Percentiles rank a stretch among this genome's conserved stretches.
phyloP scores from a whole-genome alignment of 176 grass and related monocot species.

The Carex parvula region DNA sequence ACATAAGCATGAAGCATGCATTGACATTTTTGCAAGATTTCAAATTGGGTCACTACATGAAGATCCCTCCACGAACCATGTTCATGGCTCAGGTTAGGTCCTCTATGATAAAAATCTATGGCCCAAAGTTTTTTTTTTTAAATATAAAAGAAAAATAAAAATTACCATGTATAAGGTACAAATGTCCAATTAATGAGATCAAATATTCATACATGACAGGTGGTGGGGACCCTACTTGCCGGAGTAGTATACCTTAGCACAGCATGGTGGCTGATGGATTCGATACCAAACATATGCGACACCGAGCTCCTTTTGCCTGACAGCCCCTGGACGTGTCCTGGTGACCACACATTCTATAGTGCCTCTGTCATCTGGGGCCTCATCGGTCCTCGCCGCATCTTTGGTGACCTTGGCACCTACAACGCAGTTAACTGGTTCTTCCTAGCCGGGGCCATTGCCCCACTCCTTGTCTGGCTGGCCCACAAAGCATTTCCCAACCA shows the following conservation, averaged over 20 bases:
- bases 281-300: slow-evolving; percentile 69
- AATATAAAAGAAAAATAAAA: neutral
- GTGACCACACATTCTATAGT: slow-evolving; percentile 78
- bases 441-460: slow-evolving; percentile 73
- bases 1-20: slow-evolving; percentile 83
- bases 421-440: slow-evolving; percentile 93
- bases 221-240: slow-evolving; percentile 76
- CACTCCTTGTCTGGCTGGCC: slow-evolving; percentile 67
- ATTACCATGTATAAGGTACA: neutral
- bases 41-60: slow-evolving; percentile 94
- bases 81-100: slow-evolving; percentile 86
- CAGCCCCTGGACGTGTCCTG: slow-evolving; percentile 85
- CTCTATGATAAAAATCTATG: neutral
- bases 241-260: slow-evolving; percentile 77
- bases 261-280: slow-evolving; percentile 94
- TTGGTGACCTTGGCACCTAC: slow-evolving; percentile 71
- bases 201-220: slow-evolving; percentile 42
- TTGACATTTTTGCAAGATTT: slow-evolving; percentile 89
- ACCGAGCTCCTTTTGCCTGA: slow-evolving; percentile 55
- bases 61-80: slow-evolving; percentile 89
- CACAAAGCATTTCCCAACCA: slow-evolving; percentile 64
- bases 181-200: neutral
- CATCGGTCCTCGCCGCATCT: slow-evolving; percentile 77
- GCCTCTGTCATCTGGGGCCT: slow-evolving; percentile 97
- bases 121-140: neutral